Conservation (phyloP, 2,329 filamentous ascomycete species). For the Parascedosporium putredinis region DNA sequence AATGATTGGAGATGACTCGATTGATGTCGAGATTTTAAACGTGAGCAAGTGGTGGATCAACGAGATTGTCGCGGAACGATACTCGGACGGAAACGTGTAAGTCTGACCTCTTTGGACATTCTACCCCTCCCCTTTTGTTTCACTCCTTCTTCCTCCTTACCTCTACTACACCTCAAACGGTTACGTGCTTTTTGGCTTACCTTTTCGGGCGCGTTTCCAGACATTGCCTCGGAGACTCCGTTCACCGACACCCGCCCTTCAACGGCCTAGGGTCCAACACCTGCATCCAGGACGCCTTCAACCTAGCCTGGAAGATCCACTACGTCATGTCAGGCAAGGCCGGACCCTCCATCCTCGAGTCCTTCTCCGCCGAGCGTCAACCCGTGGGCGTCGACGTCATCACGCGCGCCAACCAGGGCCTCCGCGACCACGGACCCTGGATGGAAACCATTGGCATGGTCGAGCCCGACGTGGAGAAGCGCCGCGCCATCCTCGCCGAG, state of each 20-base stretch:
- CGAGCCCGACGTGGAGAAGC: constrained; percentile 24
- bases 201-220: constrained; percentile 15
- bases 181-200: too few relatives aligned
- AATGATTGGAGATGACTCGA: constrained; percentile 44
- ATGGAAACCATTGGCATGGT: constrained; percentile 35
- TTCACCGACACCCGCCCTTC: constrained; percentile 46
- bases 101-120: constrained; percentile 8
- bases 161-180: too few relatives aligned
- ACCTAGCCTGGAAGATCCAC: constrained; percentile 45
- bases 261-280: constrained; percentile 50
- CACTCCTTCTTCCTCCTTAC: too few relatives aligned
- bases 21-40: constrained; percentile 36
- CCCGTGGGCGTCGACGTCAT: constrained; percentile 38
- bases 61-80: constrained; percentile 48
- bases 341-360: constrained; percentile 26
- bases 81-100: constrained; percentile 34
- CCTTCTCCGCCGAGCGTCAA: constrained; percentile 35
- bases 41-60: constrained; percentile 51
- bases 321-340: constrained; percentile 28
- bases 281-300: constrained; percentile 46
- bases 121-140: not conserved
- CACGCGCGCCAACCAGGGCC: constrained; percentile 44
- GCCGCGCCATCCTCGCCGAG: constrained; percentile 28
- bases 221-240: constrained; percentile 47
- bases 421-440: constrained; percentile 38